Base-by-base conservation (phyloP, 2,329 filamentous ascomycete genomes). In the Fusarium mundagurra region DNA sequence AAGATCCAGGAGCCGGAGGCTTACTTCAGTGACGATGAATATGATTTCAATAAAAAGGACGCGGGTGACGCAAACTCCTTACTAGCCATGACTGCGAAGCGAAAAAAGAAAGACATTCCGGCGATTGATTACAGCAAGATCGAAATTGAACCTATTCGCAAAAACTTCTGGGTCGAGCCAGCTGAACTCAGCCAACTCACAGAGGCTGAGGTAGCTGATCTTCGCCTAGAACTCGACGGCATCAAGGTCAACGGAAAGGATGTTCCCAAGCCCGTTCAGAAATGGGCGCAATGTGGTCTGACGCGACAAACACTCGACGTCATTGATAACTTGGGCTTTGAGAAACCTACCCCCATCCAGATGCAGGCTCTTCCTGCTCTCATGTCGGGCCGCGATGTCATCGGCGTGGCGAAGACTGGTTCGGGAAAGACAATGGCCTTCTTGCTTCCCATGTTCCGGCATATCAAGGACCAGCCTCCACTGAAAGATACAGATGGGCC, bases 341-440 rank as follows among this genome's bases (percentile, higher is more conserved):
- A 97, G 64, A 93, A 92, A 80, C 95, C 96, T 2, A 98, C 96
- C 1, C 90, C 96, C 1, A 98, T 99, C 77, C 96, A 99, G 83
- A 92, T 95, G 83, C 96, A 99, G 83, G 96, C 96, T 6, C 91
- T 98, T 68, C 96, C 96, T 5, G 92, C 95, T 16, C 94, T 98
- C 78, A 98, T 98, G 94, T 97, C 95, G 34, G 96, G 96, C 16
- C 91, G 95, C 76, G 96, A 99, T 85, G 93, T 98, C 43, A 94
- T 99, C 73, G 96, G 95, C 75, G 95, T 99, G 61, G 96, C 96
- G 24, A 98, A 98, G 85, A 99, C 96, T 33, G 96, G 96, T 10
- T 98, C 96, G 33, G 96, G 96, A 81, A 99, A 99, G 85, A 99
- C 96, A 0, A 91, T 98, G 78, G 96, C 96, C 11, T 99, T 98